Base-by-base conservation (phyloP, 148 eudicot genomes). In the Chenopodium quinoa region DNA sequence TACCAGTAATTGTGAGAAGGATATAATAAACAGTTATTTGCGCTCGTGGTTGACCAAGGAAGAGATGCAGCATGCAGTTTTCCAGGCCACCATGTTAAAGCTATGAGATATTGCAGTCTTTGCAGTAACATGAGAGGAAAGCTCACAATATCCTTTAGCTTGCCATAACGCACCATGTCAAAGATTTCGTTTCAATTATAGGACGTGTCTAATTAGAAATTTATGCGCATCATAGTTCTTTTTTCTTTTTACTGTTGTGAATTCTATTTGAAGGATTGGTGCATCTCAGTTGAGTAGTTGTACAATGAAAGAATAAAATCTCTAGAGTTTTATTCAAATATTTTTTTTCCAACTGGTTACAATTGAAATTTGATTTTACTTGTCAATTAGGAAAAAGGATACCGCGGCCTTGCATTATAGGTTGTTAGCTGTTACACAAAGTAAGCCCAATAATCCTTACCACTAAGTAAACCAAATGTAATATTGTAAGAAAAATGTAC, bases 31-130 rank as follows among this genome's bases (percentile, higher is more conserved):
- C 71, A 69, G 86, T 60, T 92, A 89, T 82, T 85, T 95, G 71
- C 88, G 90, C 0, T 85, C 86, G 12, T 92, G 95, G 92, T 75
- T 95, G 83, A 87, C 93, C 7, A 85, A 75, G 32, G 97, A 95
- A 82, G 99, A 95, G 82, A 84, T 87, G 82, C 87, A 88, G 80
- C 86, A 78, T 71, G 78, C 83, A 1, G 91, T 83, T 25, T 91
- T 93, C 83, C 89, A 90, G 68, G 85, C 85, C 68, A 86, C 91
- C 73, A 84, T 87, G 80, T 81, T 69, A 71, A 89, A 89, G 90
- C 89, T 92, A 68, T 81, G 90, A 46, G 84, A 62, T 52, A 9
- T 82, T 68, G 74, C 81, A 46, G 84, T 54, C 46, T 7, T 82
- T 68, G 74, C 81, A 50, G 80, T 72, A 40, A 80, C 73, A 25